Conservation (phyloP, 495 filamentous ascomycete genomes). For the Chaetomium tenue region DNA sequence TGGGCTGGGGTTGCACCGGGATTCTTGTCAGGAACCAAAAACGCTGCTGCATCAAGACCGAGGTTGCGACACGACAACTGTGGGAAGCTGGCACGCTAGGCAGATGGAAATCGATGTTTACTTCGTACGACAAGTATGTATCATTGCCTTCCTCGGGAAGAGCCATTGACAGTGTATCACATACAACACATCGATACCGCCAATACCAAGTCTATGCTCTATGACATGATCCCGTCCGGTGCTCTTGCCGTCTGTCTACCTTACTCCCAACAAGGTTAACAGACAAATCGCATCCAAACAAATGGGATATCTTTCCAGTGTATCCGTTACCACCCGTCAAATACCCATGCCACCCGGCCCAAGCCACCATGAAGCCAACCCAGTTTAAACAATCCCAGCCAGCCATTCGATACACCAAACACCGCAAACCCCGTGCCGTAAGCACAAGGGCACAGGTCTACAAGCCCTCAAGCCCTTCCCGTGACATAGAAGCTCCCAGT, state of each 20-base stretch:
- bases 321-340: constrained; percentile 3
- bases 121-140: no score
- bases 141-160: neutral
- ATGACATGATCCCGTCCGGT: neutral
- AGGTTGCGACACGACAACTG: no score
- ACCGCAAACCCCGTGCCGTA: neutral
- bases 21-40: neutral
- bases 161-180: neutral
- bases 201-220: neutral
- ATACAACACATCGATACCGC: neutral
- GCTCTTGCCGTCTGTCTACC: neutral
- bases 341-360: neutral
- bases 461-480: constrained; percentile 44
- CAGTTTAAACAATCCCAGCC: neutral
- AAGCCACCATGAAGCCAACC: neutral
- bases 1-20: neutral
- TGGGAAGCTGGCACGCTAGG: no score
- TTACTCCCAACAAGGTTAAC: neutral
- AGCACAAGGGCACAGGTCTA: neutral
- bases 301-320: constrained; percentile 1
- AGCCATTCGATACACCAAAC: neutral
- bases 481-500: constrained; percentile 64
- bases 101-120: no score
- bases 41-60: neutral
- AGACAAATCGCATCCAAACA: neutral